Evolutionary conservation across 352 stramenopile species (phyloP), one percentile per base, ranked within the genome.

Genomic region (Phytopythium kandeliae): DNA sequence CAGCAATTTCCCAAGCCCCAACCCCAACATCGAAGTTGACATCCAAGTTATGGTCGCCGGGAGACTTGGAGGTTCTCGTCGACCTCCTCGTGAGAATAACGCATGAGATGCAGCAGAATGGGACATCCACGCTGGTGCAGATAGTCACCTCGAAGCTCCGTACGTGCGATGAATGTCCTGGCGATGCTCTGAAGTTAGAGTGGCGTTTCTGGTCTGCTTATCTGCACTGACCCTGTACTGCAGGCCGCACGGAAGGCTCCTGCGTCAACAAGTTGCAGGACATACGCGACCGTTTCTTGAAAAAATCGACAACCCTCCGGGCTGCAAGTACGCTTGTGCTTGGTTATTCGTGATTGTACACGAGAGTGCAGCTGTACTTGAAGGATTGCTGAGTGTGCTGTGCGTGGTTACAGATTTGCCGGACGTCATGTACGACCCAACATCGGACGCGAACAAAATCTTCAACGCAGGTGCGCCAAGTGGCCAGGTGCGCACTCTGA

Each of bases 81-180:
- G 55, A 84, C 38, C 67, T 77, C 36, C 41, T 92, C 19, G 72
- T 86, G 38, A 42, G 69, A 16, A 79, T 92, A 33, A 92, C 80
- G 19, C 47, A 53, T 26, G 67, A 91, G 10, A 64, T 89, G 16
- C 80, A 89, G 33, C 58, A 43, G 35, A 76, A 56, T 19, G 80
- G 78, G 3, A 65, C 42, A 7, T 85, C 74, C 3, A 44, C 85
- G 47, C 48, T 69, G 28, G 48, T 78, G 19, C 30, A 54, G 13
- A 44, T 54, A 36, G 57, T 80, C n/a, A 60, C 73, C 1, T 35
- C 63, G 40, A 48, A 53, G 33, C 44, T 82, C 26, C 43, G 67
- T 76, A 67, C 55, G 63, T 63, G 17, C 10, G 12, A 26, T 47
- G 11, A 10, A n/a, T n/a, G n/a, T n/a, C n/a, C n/a, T n/a, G n/a